These are phyloP conservation scores for Glutinoglossum americanum DNA, from an alignment of 495 filamentous ascomycete species.

Conservation along the genomic window DNA sequence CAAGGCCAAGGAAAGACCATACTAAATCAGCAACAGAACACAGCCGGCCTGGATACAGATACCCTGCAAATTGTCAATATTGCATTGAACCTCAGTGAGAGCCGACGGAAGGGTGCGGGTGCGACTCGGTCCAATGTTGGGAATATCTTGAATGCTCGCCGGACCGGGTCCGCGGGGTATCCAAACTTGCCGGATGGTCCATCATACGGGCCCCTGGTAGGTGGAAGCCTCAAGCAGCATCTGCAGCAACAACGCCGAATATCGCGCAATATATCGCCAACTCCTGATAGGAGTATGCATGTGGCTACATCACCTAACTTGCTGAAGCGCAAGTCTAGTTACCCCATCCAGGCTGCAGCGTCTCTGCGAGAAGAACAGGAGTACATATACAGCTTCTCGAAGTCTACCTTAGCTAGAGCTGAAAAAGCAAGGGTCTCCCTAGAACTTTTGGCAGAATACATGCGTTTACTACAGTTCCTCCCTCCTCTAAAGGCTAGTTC, in stretches of 20 bases:
- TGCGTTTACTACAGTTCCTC: conserved; percentile 50
- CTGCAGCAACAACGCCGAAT: conserved; percentile 39
- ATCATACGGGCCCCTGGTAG: conserved; percentile 5
- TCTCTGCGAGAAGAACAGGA: not conserved
- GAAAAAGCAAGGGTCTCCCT: conserved; percentile 61
- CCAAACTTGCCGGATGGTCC: not conserved
- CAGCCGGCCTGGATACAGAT: conserved; percentile 35
- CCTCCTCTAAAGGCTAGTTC: conserved; percentile 32
- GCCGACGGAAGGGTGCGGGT: conserved; percentile 34
- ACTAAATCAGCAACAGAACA: not conserved
- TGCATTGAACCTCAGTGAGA: conserved; percentile 73
- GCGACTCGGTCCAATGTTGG: conserved; percentile 4
- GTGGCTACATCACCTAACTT: not conserved
- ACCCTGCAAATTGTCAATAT: conserved; percentile 76
- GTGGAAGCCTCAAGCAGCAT: conserved; percentile 39
- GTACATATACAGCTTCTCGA: conserved; percentile 38
- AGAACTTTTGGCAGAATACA: conserved; percentile 60
- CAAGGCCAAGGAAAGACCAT: not conserved
- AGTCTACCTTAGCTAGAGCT: conserved; percentile 53
- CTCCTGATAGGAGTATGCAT: not conserved
- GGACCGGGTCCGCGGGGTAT: conserved; percentile 24
- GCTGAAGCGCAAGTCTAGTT: not conserved
- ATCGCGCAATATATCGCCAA: conserved; percentile 37
- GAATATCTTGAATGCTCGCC: conserved; percentile 23
- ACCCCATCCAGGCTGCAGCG: not conserved